Percentiles rank a stretch among this genome's conserved stretches.
These are phyloP conservation scores for Phytophthora tubulina DNA, from an alignment of 352 stramenopile species.

Conservation along the genomic window DNA sequence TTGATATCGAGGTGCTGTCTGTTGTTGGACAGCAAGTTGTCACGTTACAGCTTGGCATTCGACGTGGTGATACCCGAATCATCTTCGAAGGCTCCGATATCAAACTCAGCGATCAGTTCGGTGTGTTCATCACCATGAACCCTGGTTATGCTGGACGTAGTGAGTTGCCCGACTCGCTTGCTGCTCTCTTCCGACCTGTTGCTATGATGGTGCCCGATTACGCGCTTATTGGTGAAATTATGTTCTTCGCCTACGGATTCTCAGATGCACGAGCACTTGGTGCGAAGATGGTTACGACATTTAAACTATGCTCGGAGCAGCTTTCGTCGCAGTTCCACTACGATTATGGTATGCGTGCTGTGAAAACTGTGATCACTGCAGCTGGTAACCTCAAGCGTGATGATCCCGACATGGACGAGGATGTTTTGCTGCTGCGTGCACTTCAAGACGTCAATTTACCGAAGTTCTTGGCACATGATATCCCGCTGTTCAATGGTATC, in stretches of 20 bases:
- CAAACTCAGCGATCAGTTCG: slow-evolving; percentile 92
- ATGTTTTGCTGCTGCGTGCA: slow-evolving; percentile 93
- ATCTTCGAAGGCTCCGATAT: slow-evolving; percentile 97
- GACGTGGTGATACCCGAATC: slow-evolving; percentile 84
- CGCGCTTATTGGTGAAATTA: slow-evolving; percentile 91
- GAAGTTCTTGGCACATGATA: slow-evolving; percentile 96
- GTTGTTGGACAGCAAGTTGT: slow-evolving; percentile 93
- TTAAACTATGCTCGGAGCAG: slow-evolving; percentile 92
- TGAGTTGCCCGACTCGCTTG: slow-evolving; percentile 89
- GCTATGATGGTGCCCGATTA: slow-evolving; percentile 95
- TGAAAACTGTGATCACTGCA: slow-evolving; percentile 92
- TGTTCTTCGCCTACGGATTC: slow-evolving; percentile 92
- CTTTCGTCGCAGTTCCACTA: slow-evolving; percentile 92
- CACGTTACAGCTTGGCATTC: slow-evolving; percentile 91
- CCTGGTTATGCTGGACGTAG: slow-evolving; percentile 88
- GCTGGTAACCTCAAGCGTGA: slow-evolving; percentile 92
- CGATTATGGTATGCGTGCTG: slow-evolving; percentile 92
- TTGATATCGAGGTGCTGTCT: slow-evolving; percentile 90
- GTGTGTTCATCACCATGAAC: slow-evolving; percentile 94
- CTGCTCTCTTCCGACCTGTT: slow-evolving; percentile 87
- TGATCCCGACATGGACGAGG: slow-evolving; percentile 93
- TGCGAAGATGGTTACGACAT: slow-evolving; percentile 91
- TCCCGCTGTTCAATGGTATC: slow-evolving; percentile 96
- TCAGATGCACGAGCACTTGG: slow-evolving; percentile 51
- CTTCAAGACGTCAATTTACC: slow-evolving; percentile 97